phyloP scores from a whole-genome alignment of 352 stramenopile genomes.

The Blastocystis sp. region DNA sequence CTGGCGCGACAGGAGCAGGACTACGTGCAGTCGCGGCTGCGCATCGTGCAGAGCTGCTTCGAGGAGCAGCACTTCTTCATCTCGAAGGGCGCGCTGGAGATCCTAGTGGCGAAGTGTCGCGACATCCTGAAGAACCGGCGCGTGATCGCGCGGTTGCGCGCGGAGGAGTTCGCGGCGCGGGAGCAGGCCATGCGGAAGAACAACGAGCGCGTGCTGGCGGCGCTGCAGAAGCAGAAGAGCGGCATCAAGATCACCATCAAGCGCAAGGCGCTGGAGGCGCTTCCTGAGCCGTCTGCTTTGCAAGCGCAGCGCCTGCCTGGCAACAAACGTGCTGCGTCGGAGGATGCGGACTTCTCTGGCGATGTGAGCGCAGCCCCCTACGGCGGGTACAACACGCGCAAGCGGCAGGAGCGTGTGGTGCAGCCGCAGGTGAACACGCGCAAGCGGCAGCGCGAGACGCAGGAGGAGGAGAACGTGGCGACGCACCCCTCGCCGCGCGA shows the following conservation, averaged over 20 bases:
- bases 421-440: background rate
- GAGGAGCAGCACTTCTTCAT: background rate
- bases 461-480: background rate
- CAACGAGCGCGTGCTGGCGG: slow-evolving; percentile 11
- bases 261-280: background rate
- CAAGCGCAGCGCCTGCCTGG: background rate
- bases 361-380: background rate
- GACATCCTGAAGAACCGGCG: background rate
- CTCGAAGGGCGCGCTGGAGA: background rate
- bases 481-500: background rate
- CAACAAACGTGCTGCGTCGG: no score
- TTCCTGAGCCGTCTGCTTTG: background rate
- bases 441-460: background rate
- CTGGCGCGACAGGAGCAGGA: slow-evolving; percentile 9
- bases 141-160: background rate
- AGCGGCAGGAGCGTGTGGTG: background rate
- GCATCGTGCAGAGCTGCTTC: background rate
- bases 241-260: background rate
- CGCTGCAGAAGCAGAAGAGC: background rate
- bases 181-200: slow-evolving; percentile 12
- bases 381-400: background rate
- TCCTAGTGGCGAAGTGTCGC: background rate
- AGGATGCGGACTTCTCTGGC: no score
- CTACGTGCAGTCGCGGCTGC: background rate
- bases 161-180: background rate